Conservation (phyloP, 805 yeast species). For the Wickerhamomyces silvicola region DNA sequence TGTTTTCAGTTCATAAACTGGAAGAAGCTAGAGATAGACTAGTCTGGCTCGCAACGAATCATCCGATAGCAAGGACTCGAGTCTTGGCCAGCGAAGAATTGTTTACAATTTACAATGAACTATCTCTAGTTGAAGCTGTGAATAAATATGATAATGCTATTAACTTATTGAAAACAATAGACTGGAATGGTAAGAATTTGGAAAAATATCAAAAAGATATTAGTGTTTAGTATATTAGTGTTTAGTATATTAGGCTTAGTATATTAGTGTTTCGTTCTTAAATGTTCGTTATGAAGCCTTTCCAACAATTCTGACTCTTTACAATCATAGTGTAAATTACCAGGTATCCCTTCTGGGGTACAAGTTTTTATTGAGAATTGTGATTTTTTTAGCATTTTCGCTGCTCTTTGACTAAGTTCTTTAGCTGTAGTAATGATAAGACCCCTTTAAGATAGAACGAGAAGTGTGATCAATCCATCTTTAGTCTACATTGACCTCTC, state of each 20-base stretch:
- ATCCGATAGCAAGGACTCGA: slow-evolving; percentile 29
- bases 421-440: no score
- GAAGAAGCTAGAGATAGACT: slow-evolving; percentile 16
- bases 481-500: no score
- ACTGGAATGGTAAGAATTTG: slow-evolving; percentile 10
- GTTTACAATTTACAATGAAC: slow-evolving; percentile 30
- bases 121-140: slow-evolving; percentile 23
- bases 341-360: no score
- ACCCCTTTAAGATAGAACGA: no score
- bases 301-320: slow-evolving; percentile 2
- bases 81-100: slow-evolving; percentile 35
- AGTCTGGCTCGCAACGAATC: slow-evolving; percentile 26
- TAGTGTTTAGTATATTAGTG: neutral
- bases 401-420: no score
- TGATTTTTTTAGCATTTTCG: no score
- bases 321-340: no score
- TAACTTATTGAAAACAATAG: slow-evolving; percentile 7
- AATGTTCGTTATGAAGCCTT: no score
- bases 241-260: slow-evolving; percentile 1
- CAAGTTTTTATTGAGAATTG: no score
- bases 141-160: slow-evolving; percentile 23
- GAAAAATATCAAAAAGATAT: neutral
- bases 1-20: slow-evolving; percentile 20
- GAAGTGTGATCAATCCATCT: no score
- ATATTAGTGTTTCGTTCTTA: no score